phyloP scores from a whole-genome alignment of 106 monocot genomes.

The Xerophyta viscosa region DNA sequence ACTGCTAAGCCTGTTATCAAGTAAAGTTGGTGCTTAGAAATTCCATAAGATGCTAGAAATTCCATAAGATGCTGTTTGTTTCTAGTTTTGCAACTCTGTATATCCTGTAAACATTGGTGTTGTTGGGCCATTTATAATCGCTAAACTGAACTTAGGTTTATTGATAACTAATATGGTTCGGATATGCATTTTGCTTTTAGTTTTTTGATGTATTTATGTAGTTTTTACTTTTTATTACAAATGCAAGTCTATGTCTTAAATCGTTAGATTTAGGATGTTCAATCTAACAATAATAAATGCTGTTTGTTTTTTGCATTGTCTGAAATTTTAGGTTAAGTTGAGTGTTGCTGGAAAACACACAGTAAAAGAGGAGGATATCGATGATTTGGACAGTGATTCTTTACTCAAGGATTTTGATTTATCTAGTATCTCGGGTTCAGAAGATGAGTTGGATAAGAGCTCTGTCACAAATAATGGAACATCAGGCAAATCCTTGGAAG shows the following conservation, averaged over 20 bases:
- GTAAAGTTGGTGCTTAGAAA: too few relatives aligned
- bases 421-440: constrained; percentile 92
- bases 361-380: constrained; percentile 69
- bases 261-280: background rate
- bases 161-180: too few relatives aligned
- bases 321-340: constrained; percentile 57
- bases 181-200: too few relatives aligned
- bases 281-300: background rate
- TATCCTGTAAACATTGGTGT: too few relatives aligned
- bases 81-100: too few relatives aligned
- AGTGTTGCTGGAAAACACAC: constrained; percentile 50
- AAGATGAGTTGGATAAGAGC: constrained; percentile 68
- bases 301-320: background rate
- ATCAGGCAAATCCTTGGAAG: constrained; percentile 31
- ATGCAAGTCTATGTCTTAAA: background rate
- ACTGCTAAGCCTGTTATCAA: too few relatives aligned
- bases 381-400: constrained; percentile 30
- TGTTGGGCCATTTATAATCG: too few relatives aligned
- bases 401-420: constrained; percentile 64
- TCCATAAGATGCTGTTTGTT: too few relatives aligned
- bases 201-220: too few relatives aligned
- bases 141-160: too few relatives aligned
- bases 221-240: too few relatives aligned
- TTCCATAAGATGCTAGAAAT: too few relatives aligned
- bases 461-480: constrained; percentile 4